Evolutionary conservation across 179 eudicot species (phyloP), one percentile per base, ranked within the genome.

Genomic region (Heliamphora pulchella): DNA sequence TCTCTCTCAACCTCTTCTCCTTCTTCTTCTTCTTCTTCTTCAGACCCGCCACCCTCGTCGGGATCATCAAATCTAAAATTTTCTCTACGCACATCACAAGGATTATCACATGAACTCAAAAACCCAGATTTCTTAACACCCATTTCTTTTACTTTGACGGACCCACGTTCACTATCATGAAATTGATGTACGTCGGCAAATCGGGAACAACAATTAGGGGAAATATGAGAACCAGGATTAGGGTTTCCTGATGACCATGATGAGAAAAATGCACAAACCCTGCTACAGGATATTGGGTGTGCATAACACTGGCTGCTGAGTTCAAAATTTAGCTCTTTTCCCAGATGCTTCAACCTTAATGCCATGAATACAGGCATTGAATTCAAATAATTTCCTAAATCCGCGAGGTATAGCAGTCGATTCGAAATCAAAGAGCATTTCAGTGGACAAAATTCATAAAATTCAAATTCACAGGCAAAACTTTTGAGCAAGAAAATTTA

Each of bases 11-110:
- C 58, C 66, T 77, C 78, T 11, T 2, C 80, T 39, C 68, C 86
- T 63, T 75, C 73, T 11, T 2, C 80, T 39, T 72, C 86, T 63
- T 78, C 73, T 57, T 68, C 81, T 54, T 55, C 82, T 66, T 86
- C 82, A 66, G 68, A 67, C 66, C 68, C 84, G 15, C 62, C 85
- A 74, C 48, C 71, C 51, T 78, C 79, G 18, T 77, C 20, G 2
- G 69, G 76, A 20, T 65, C 53, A 78, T 75, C 81, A 17, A 77
- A 69, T 75, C 65, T 31, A 81, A 17, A 75, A 64, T 55, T 67
- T 66, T 61, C 66, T 65, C 76, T 80, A 47, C 39, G 50, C 48
- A 47, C 75, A 71, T 18, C 70, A 46, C 39, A 8, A 50, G 47
- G 8, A 5, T 66, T 57, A 76, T 77, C 80, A 76, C 79, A 70